Evolutionary conservation across 1,139 yeast species (phyloP), one percentile per base, ranked within the genome.

Genomic region (Meyerozyma elateridarum): DNA sequence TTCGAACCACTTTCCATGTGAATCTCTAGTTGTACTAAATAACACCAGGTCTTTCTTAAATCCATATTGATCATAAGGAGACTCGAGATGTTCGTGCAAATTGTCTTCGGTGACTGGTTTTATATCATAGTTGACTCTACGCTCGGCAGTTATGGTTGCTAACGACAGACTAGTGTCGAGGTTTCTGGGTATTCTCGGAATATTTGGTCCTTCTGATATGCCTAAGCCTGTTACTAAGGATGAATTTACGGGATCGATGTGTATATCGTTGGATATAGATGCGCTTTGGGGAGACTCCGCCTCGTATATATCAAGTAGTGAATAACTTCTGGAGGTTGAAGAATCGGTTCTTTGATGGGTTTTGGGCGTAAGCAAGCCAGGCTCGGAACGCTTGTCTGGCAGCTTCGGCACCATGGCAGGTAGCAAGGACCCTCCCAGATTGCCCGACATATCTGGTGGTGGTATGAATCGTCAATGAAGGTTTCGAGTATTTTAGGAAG

Each of bases 1-100:
- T 3, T 46, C 40, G 73, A 85, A 82, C 96, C 96, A 88, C 11
- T 48, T 51, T 52, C 88, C 77, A 51, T 85, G 85, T 25, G 75
- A 75, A n/a, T 60, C 59, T 29, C 59, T 64, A 5, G 82, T 47
- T 11, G 79, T 63, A 40, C 59, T 48, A 36, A 55, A 56, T 30
- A 55, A 74, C 26, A 63, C 59, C 11, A 76, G 71, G 18, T 68
- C 70, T 51, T 85, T 88, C 44, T 76, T 79, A 59, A 89, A 89
- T 2, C 97, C 97, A 50, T 89, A 89, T 30, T 89, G 59, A 53
- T 89, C 97, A 35, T 76, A 66, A 22, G 67, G 65, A 7, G 73
- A 54, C 9, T 38, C 33, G n/a, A 59, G 34, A 5, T 61, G 35
- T n/a, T 42, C 37, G 13, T 14, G 11, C 20, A 25, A 14, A 12